These are phyloP conservation scores for Diaporthe sp. DNA, from an alignment of 2,329 filamentous ascomycete genomes.

Conservation along the genomic window DNA sequence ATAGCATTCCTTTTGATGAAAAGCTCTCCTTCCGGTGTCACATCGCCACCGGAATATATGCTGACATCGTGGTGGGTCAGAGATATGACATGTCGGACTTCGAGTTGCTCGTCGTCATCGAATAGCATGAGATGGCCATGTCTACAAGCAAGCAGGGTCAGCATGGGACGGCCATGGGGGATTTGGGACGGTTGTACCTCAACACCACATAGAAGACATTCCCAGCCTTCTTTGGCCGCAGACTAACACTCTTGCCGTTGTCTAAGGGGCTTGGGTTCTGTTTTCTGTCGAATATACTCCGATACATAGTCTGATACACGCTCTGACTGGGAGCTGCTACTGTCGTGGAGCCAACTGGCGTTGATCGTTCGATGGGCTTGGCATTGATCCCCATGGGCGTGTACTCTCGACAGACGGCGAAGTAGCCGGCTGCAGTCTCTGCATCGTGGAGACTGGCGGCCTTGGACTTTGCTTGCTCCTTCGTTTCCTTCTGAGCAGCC, in stretches of 20 bases:
- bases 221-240: slow-evolving; percentile 75
- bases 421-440: slow-evolving; percentile 91
- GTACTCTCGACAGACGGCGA: slow-evolving; percentile 95
- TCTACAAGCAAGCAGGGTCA: slow-evolving; percentile 59
- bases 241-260: slow-evolving; percentile 61
- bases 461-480: slow-evolving; percentile 72
- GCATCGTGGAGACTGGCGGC: slow-evolving; percentile 68
- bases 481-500: slow-evolving; percentile 69
- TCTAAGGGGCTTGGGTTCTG: slow-evolving; percentile 62
- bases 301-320: slow-evolving; percentile 98
- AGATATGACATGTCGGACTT: slow-evolving; percentile 96
- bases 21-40: slow-evolving; percentile 89
- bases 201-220: slow-evolving; percentile 96
- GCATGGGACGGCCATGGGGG: background rate
- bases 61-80: slow-evolving; percentile 88
- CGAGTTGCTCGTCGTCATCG: slow-evolving; percentile 93
- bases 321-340: slow-evolving; percentile 87
- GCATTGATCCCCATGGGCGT: slow-evolving; percentile 92
- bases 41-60: slow-evolving; percentile 84
- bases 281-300: slow-evolving; percentile 92
- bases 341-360: slow-evolving; percentile 81
- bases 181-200: slow-evolving; percentile 68
- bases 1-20: slow-evolving; percentile 97
- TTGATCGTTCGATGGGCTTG: slow-evolving; percentile 89
- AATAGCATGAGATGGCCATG: slow-evolving; percentile 98